Conservation (phyloP, 345 rosid species). For the Bruguiera parviflora region DNA sequence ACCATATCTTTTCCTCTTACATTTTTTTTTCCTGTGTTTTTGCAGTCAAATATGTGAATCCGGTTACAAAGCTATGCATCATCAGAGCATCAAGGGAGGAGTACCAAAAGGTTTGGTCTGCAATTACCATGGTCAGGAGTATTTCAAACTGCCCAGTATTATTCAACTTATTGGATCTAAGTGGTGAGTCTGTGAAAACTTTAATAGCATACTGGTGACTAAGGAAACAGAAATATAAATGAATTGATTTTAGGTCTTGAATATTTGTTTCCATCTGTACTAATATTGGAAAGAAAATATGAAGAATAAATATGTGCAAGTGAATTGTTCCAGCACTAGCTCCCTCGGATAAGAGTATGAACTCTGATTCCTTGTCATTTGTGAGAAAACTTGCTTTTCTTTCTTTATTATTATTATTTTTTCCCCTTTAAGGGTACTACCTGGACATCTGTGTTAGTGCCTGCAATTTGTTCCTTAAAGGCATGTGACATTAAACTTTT, state of each 20-base stretch:
- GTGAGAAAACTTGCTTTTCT: no score
- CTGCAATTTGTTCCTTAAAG: no score
- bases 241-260: neutral
- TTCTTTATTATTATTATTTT: no score
- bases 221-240: neutral
- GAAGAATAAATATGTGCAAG: neutral
- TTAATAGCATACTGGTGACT: neutral
- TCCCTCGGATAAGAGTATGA: no score
- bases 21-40: neutral
- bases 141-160: slow-evolving; percentile 61
- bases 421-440: no score
- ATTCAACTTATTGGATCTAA: slow-evolving; percentile 63
- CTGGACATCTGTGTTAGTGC: no score
- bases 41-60: slow-evolving; percentile 71
- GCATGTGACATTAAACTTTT: no score
- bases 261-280: neutral
- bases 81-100: slow-evolving; percentile 73
- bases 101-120: slow-evolving; percentile 68
- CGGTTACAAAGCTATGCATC: slow-evolving; percentile 61
- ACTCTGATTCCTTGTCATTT: no score
- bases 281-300: neutral
- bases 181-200: slow-evolving; percentile 40
- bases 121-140: slow-evolving; percentile 63
- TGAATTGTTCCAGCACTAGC: neutral
- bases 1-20: neutral